Evolutionary conservation across 495 filamentous ascomycete species (phyloP).

Genomic region (Penicillium canescens): DNA sequence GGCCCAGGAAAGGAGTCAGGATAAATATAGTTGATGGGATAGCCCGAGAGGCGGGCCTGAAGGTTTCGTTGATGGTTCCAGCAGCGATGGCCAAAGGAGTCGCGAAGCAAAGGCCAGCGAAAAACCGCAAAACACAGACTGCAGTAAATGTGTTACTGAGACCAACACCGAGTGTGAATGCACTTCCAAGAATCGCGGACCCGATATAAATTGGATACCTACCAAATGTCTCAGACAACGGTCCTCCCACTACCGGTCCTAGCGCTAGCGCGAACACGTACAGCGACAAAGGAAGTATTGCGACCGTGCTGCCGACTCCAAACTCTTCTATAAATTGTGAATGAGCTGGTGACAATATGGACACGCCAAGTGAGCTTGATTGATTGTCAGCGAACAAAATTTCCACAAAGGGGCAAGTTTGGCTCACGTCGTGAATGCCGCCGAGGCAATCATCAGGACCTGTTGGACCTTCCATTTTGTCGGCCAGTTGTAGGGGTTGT

Average conservation of each 20-base stretch:
- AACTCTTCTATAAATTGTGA: conserved; percentile 45
- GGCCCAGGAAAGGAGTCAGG: conserved; percentile 39
- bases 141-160: conserved; percentile 57
- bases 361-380: conserved; percentile 53
- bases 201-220: conserved; percentile 57
- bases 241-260: conserved; percentile 59
- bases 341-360: conserved; percentile 52
- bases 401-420: not conserved
- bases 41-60: conserved; percentile 31
- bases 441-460: conserved; percentile 18
- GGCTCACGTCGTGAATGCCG: conserved; percentile 25
- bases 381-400: not conserved
- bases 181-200: conserved; percentile 48
- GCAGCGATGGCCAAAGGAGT: conserved; percentile 42
- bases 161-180: conserved; percentile 65
- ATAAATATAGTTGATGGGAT: conserved; percentile 37
- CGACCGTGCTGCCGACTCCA: conserved; percentile 47
- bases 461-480: conserved; percentile 12
- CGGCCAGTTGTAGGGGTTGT: conserved; percentile 30
- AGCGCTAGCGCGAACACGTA: conserved; percentile 59
- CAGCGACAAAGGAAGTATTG: conserved; percentile 54
- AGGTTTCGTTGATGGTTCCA: conserved; percentile 49
- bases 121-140: conserved; percentile 57
- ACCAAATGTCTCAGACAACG: conserved; percentile 61
- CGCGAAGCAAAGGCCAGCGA: conserved; percentile 55